Base-by-base conservation (phyloP, 1,284 basidiomycete species). In the Ganoderma meredithae region DNA sequence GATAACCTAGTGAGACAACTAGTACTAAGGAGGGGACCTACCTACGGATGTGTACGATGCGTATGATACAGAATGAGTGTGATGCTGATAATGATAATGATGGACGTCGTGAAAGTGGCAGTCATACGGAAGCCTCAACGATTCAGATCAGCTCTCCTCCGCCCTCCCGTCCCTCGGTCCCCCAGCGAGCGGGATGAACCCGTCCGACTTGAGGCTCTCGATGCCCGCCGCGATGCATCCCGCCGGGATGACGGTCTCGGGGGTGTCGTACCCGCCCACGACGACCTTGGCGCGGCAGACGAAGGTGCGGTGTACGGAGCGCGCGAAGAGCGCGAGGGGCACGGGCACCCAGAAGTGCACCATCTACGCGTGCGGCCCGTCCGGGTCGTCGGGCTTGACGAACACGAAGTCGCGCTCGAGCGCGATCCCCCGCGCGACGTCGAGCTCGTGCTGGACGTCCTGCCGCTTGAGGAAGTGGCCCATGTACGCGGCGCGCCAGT, bases 321-420 rank as follows among this genome's bases (percentile, higher is more conserved):
- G 62, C 47, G 47, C 52, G 41, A 74, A 69, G 22, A 74, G 63
- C 19, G 36, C 15, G 53, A 73, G 61, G 59, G 73, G 73, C 4
- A 75, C 63, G 15, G 73, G 73, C 60, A 73, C 73, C 69, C 72
- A 73, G 66, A 75, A 73, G 22, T 66, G 52, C 62, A 75, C 60
- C 17, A 64, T 56, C 72, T 71, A 75, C 60, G 65, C 69, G 36
- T 56, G 62, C 19, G 70, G 65, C 8, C 65, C 65, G 52, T 66
- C 68, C 8, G 62, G 64, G 17, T 44, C 36, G n/a, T 63, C 59
- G 3, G 60, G 60, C 31, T 59, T n/a, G 31, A 69, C 49, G 60
- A 69, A 68, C 31, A 17, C 43, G 66, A 63, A 69, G 19, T 52
- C 41, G 33, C 55, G 65, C 62, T 72, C 69, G 41, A 73, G 62